Base-by-base conservation (phyloP, 176 grass and related monocot genomes). In the Phyllostachys edulis region DNA sequence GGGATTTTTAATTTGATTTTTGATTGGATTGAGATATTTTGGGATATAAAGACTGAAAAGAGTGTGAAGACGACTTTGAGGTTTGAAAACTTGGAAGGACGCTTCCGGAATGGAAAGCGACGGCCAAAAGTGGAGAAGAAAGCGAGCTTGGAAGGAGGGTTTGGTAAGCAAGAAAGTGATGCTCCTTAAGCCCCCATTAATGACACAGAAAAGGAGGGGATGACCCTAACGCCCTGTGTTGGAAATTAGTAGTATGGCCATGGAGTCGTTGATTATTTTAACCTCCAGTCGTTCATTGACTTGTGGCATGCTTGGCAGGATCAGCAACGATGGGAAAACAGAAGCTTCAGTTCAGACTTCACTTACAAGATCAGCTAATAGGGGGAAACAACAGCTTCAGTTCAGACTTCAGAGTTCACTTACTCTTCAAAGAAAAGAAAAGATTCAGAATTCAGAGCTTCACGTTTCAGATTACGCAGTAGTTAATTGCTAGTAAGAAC, bases 161-260 rank as follows among this genome's bases (percentile, higher is more conserved):
- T 80, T 7, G 81, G 60, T 89, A 80, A 12, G 50, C 10, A 29
- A 14, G 76, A 84, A 67, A 75, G 50, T 10, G 75, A 89, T 2
- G 12, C 34, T 3, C 46, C 38, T 27, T 59, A 0, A 50, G 44
- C 34, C 8, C 18, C 70, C 39, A 9, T 69, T 40, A 20, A 64
- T 23, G 57, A n/a, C 67, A 2, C 24, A 12, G 0, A 21, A 15
- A 8, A 23, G 34, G 42, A 7, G 6, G 9, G 20, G 26, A 6
- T 9, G 18, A 24, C 5, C 9, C 5, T 0, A 16, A 7, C 24
- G 1, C 13, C 14, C 4, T 16, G 14, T 0, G 8, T 36, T 69
- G 50, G 83, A 71, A 16, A 4, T 36, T 42, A 20, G 4, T 9
- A 20, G n/a, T 0, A 3, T 11, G 60, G 74, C 5, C 17, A 27